phyloP scores from a whole-genome alignment of 495 filamentous ascomycete genomes.

The Penicillium malachiteum region DNA sequence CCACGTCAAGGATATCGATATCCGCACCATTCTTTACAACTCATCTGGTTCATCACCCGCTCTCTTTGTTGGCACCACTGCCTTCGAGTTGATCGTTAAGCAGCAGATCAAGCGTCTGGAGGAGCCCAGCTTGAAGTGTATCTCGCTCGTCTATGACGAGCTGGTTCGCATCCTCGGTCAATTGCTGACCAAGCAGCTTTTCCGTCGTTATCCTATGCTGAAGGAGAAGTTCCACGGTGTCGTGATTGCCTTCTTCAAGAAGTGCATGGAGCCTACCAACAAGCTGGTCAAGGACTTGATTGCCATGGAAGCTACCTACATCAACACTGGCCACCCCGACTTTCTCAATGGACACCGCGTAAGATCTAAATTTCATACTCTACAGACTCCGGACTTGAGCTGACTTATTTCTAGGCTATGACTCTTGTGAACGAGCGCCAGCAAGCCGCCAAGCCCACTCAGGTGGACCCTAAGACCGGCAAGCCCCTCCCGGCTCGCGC shows the following conservation, averaged over 20 bases:
- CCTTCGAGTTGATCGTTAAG: conserved; percentile 98
- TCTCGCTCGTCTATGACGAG: conserved; percentile 95
- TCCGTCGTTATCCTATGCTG: conserved; percentile 84
- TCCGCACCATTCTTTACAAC: conserved; percentile 95
- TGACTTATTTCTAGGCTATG: conserved; percentile 66
- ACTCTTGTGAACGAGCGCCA: conserved; percentile 93
- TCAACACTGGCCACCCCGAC: conserved; percentile 98
- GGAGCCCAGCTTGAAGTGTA: conserved; percentile 95
- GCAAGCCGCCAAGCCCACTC: conserved; percentile 76
- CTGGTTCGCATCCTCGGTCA: conserved; percentile 92
- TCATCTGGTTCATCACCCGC: conserved; percentile 96
- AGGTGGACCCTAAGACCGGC: conserved; percentile 98
- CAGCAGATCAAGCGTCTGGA: conserved; percentile 96
- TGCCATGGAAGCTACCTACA: conserved; percentile 91
- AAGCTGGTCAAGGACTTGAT: conserved; percentile 95
- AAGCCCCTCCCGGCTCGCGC: conserved; percentile 83
- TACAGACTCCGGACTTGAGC: not conserved
- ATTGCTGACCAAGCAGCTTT: conserved; percentile 83
- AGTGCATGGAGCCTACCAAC: conserved; percentile 94
- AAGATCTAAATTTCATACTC: conserved; percentile 22
- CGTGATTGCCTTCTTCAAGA: conserved; percentile 97
- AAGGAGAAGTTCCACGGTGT: conserved; percentile 97
- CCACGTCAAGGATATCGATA: conserved; percentile 95
- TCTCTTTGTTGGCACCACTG: conserved; percentile 95
- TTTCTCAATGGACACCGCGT: conserved; percentile 93